phyloP scores from a whole-genome alignment of 352 stramenopile genomes.

The Phytopythium oedochilum region DNA sequence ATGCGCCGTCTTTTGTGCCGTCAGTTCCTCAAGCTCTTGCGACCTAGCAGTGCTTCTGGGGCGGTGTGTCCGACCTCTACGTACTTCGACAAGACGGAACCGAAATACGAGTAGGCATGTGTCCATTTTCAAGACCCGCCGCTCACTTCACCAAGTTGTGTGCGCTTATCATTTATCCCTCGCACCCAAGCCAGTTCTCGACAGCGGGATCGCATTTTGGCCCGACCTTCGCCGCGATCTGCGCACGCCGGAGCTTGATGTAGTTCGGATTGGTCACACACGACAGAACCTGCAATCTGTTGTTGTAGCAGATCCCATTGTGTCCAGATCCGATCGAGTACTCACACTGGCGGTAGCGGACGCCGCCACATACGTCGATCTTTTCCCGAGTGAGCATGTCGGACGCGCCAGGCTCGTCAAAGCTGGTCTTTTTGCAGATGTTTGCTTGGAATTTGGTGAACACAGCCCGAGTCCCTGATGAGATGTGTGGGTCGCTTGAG shows the following conservation, averaged over 20 bases:
- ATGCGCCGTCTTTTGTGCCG: too few species aligned
- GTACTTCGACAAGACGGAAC: too few species aligned
- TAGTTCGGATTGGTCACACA: slow-evolving; percentile 10
- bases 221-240: slow-evolving; percentile 16
- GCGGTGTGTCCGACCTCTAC: too few species aligned
- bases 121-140: too few species aligned
- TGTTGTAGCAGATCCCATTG: slow-evolving; percentile 25
- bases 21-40: too few species aligned
- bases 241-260: slow-evolving; percentile 7
- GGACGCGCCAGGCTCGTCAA: not conserved
- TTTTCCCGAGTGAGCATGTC: slow-evolving; percentile 3
- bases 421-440: slow-evolving; percentile 10
- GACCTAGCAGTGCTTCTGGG: too few species aligned
- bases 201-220: slow-evolving; percentile 10
- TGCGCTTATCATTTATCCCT: too few species aligned
- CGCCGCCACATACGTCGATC: slow-evolving; percentile 6
- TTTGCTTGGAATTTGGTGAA: slow-evolving; percentile 4
- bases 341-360: slow-evolving; percentile 3
- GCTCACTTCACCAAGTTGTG: too few species aligned
- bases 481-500: slow-evolving; percentile 5
- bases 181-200: slow-evolving; percentile 23
- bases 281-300: slow-evolving; percentile 11
- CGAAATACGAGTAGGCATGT: too few species aligned
- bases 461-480: slow-evolving; percentile 6
- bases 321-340: slow-evolving; percentile 1